Conservation (phyloP, 2,329 filamentous ascomycete species). For the Thelonectria olida region DNA sequence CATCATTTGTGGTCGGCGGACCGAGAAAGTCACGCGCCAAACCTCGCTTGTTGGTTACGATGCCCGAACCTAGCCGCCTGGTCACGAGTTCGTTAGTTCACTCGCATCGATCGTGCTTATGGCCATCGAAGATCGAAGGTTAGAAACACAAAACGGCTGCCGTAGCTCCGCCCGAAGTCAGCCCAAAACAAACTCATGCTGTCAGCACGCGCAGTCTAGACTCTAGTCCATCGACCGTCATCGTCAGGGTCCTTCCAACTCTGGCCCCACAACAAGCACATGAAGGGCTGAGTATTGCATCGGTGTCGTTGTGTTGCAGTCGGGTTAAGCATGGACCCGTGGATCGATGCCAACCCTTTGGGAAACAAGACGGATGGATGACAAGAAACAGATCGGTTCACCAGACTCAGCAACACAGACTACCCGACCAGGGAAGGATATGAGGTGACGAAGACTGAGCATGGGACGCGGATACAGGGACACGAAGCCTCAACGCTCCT, state of each 20-base stretch:
- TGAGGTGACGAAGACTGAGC: background rate
- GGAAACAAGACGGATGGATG: background rate
- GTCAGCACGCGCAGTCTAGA: background rate
- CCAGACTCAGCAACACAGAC: background rate
- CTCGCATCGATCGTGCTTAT: constrained; percentile 15
- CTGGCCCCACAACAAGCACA: constrained; percentile 6
- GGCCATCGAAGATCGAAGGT: constrained; percentile 6
- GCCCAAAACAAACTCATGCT: constrained; percentile 5
- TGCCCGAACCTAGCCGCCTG: background rate
- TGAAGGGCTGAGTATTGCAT: constrained; percentile 14
- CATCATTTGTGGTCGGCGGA: background rate
- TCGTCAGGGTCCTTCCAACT: constrained; percentile 10
- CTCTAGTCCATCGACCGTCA: constrained; percentile 8
- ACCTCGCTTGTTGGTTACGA: background rate
- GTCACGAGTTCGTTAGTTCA: background rate
- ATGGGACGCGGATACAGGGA: background rate
- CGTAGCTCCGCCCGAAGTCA: constrained; percentile 6
- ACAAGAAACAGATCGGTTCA: constrained; percentile 2
- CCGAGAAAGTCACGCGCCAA: background rate
- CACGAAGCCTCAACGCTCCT: background rate
- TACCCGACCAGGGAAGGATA: background rate
- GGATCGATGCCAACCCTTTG: constrained; percentile 7
- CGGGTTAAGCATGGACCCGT: background rate
- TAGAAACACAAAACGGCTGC: constrained; percentile 2
- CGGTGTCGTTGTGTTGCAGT: constrained; percentile 1